phyloP scores from a whole-genome alignment of 192 early-diverging fungal species.

The Podila epigama region DNA sequence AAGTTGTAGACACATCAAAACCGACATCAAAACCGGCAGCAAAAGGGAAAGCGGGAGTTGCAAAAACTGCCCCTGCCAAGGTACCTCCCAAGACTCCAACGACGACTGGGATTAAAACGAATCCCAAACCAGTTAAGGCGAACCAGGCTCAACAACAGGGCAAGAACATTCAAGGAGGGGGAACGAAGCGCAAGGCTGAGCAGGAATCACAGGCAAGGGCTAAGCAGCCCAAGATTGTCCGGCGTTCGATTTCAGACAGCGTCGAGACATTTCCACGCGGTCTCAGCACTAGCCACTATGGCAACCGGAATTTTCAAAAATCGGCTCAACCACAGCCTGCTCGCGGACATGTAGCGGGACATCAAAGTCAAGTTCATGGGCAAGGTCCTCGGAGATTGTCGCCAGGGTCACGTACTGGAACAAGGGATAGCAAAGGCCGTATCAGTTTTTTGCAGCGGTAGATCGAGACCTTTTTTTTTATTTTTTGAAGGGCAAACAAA shows the following conservation, averaged over 20 bases:
- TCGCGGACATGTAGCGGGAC: constrained; percentile 5
- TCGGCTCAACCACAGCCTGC: neutral
- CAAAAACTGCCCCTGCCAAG: neutral
- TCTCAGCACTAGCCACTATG: neutral
- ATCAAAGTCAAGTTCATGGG: neutral
- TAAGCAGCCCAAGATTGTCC: constrained; percentile 38
- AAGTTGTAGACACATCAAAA: neutral
- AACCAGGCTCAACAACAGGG: constrained; percentile 14
- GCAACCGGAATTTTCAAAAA: neutral
- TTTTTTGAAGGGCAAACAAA: neutral
- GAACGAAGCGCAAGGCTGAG: constrained; percentile 29
- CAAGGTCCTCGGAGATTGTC: neutral
- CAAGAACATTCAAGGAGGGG: neutral
- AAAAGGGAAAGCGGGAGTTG: neutral
- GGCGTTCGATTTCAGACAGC: constrained; percentile 6
- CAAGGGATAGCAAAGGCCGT: constrained; percentile 6
- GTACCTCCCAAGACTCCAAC: neutral
- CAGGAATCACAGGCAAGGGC: constrained; percentile 11
- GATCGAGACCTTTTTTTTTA: neutral
- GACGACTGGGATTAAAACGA: neutral
- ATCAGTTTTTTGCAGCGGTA: constrained; percentile 37
- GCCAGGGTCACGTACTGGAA: constrained; percentile 2
- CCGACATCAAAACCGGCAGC: neutral
- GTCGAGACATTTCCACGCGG: constrained; percentile 7
- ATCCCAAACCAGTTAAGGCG: neutral